A percentile compares a stretch with the other conserved stretches of the same genome.
Conservation (phyloP, 805 yeast species). For the Metschnikowia orientalis region DNA sequence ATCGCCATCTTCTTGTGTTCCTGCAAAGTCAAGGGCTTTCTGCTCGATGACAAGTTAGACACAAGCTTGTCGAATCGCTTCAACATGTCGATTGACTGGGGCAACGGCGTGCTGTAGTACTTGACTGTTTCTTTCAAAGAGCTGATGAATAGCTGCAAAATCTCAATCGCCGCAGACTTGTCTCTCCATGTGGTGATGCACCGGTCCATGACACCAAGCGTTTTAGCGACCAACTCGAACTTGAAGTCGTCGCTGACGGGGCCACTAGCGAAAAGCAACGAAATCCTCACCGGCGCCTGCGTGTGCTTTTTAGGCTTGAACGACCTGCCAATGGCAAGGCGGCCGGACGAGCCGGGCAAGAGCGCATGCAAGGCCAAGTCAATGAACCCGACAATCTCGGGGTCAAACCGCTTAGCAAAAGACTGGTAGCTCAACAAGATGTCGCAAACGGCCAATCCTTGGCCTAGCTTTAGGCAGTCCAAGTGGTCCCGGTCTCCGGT, state of each 20-base stretch:
- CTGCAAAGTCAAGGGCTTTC: constrained; percentile 73
- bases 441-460: constrained; percentile 66
- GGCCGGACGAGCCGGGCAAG: constrained; percentile 26
- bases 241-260: constrained; percentile 17
- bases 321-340: constrained; percentile 16
- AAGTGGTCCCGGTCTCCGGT: constrained; percentile 22
- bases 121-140: constrained; percentile 39
- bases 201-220: constrained; percentile 29
- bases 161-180: constrained; percentile 56
- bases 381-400: constrained; percentile 66
- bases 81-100: constrained; percentile 30
- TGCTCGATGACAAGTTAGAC: constrained; percentile 22
- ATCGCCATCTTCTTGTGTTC: constrained; percentile 80
- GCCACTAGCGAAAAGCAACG: constrained; percentile 10
- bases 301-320: constrained; percentile 13
- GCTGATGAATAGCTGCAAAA: constrained; percentile 44
- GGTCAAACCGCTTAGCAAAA: constrained; percentile 72
- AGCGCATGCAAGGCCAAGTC: constrained; percentile 47
- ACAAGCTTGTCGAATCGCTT: constrained; percentile 47
- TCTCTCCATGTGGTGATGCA: constrained; percentile 53
- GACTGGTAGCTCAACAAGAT: constrained; percentile 69
- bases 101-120: constrained; percentile 30
- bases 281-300: constrained; percentile 9
- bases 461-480: constrained; percentile 40
- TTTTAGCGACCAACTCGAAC: constrained; percentile 31